Base-by-base conservation (phyloP, 495 filamentous ascomycete species). In the Aspergillus heteromorphus region DNA sequence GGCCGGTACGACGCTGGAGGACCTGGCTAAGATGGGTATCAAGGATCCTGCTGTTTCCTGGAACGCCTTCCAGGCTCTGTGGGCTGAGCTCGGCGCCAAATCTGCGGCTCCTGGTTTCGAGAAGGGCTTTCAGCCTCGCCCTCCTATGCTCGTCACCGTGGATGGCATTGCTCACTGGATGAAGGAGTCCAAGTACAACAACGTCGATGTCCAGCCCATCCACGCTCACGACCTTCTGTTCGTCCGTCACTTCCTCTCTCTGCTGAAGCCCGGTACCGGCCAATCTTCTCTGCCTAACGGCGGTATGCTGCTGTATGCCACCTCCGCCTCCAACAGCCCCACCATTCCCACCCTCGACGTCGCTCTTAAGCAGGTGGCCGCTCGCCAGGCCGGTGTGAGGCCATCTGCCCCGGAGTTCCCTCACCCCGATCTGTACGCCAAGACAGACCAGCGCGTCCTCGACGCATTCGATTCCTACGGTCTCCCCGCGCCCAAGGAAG, bases 171-270 rank as follows among this genome's bases (percentile, higher is more conserved):
- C 77, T 34, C 86, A 91, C 72, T 83, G 90, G 73, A 95, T 95
- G 88, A 75, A 76, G 53, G 53, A 74, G n/a, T 86, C 85, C 52
- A 77, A 79, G 18, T 97, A 98, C 71, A 83, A 85, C 49, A 77
- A 78, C 21, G 65, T 83, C 0, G 74, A 83, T 19, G 86, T 79
- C 61, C 75, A 88, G 49, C 80, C 72, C 17, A 87, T 98, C 62
- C 93, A 98, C 76, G 79, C 93, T 16, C 89, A 95, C 71, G 86
- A 96, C 62, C 78, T 98, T 25, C 77, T 81, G 7, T 76, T 96
- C 36, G 77, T 93, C 20, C 76, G 80, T n/a, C 79, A 86, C 50
- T 97, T 95, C 73, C 64, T 87, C 20, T 81, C 84, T 11, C 76
- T 84, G 52, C 76, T 98, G 48, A 65, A 69, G 62, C 64, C 65